Evolutionary conservation across 164 flowering plant genomes (phyloP).

Genomic region (Vitis labrusca): DNA sequence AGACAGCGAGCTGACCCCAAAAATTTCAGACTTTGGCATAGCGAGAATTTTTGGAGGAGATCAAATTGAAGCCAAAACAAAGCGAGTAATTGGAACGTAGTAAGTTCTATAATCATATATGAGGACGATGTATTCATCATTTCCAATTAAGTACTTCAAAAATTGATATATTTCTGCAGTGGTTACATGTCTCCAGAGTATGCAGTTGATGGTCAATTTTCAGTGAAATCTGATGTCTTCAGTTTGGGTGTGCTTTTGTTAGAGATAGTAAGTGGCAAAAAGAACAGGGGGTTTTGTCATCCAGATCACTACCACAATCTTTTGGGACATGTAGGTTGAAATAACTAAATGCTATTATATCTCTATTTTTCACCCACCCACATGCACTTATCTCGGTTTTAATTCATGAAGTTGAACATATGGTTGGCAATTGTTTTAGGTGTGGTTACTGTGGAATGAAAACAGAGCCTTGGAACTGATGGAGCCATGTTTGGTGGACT

Average conservation of each 20-base stretch:
- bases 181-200: constrained; percentile 23
- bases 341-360: too few species aligned
- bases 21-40: too few species aligned
- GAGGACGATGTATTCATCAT: too few species aligned
- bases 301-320: background rate
- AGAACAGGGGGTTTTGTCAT: background rate
- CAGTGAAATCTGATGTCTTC: constrained; percentile 8
- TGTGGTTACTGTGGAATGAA: constrained; percentile 39
- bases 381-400: too few species aligned
- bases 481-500: constrained; percentile 10
- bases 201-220: background rate
- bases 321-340: constrained; percentile 1
- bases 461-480: constrained; percentile 20
- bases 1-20: too few species aligned
- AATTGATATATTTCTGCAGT: background rate
- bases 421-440: constrained; percentile 4
- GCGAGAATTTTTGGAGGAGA: too few species aligned
- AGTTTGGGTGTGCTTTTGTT: constrained; percentile 2
- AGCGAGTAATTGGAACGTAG: too few species aligned
- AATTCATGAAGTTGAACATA: too few species aligned
- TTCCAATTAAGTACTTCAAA: too few species aligned
- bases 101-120: too few species aligned
- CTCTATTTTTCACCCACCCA: too few species aligned
- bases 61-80: too few species aligned
- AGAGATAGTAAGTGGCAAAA: constrained; percentile 4